Percentiles rank a stretch among this genome's conserved stretches.
These are phyloP conservation scores for Medicago lupulina DNA, from an alignment of 306 rosid genomes.

Conservation along the genomic window DNA sequence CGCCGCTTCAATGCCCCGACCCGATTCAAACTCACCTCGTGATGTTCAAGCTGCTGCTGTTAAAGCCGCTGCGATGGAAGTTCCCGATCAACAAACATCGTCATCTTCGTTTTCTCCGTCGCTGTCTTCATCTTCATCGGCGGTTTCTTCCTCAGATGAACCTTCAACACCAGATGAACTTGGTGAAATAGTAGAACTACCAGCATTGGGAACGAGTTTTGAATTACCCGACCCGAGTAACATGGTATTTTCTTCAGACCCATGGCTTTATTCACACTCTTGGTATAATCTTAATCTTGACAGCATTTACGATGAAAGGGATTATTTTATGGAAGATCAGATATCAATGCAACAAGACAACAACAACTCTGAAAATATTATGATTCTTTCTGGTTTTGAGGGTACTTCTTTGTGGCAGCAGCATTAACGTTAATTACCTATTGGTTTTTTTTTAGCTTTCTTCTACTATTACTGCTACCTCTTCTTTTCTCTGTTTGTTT, in stretches of 20 bases:
- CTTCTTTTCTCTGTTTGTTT: not conserved
- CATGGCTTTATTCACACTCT: slow-evolving; percentile 52
- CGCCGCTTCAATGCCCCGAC: slow-evolving; percentile 74
- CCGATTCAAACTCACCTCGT: slow-evolving; percentile 72
- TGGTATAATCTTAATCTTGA: slow-evolving; percentile 44
- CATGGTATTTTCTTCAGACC: slow-evolving; percentile 58
- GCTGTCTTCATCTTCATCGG: slow-evolving; percentile 20
- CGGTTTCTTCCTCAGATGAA: slow-evolving; percentile 11
- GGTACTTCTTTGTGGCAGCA: slow-evolving; percentile 57
- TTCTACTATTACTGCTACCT: too few species aligned
- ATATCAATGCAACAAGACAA: slow-evolving; percentile 46
- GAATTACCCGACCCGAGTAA: slow-evolving; percentile 50
- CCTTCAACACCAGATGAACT: slow-evolving; percentile 72
- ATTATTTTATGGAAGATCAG: slow-evolving; percentile 49
- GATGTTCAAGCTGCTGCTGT: slow-evolving; percentile 94
- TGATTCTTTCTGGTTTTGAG: slow-evolving; percentile 54
- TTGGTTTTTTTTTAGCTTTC: not conserved
- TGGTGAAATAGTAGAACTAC: slow-evolving; percentile 79
- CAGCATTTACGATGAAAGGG: slow-evolving; percentile 48
- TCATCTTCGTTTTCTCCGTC: not conserved
- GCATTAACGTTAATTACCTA: slow-evolving; percentile 37
- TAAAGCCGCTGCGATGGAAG: slow-evolving; percentile 84
- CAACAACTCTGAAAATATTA: slow-evolving; percentile 43
- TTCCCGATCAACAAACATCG: slow-evolving; percentile 12
- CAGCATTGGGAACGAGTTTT: slow-evolving; percentile 55